phyloP scores from a whole-genome alignment of 192 early-diverging fungal species.

The Coemansia sp. region DNA sequence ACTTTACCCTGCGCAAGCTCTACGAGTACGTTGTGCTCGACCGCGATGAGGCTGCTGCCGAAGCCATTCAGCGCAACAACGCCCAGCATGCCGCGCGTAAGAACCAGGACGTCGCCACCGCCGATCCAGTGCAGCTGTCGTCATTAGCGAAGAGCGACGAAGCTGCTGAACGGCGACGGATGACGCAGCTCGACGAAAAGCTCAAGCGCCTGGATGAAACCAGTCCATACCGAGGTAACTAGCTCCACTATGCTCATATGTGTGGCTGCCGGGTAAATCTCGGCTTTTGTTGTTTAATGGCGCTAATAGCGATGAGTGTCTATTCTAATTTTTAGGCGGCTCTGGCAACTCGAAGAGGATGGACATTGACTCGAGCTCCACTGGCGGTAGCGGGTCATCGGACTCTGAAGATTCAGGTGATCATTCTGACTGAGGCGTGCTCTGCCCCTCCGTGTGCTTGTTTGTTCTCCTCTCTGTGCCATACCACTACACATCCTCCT shows the following conservation, averaged over 20 bases:
- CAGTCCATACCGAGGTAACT: constrained; percentile 37
- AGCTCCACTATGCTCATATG: background rate
- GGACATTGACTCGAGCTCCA: constrained; percentile 46
- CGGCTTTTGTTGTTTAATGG: background rate
- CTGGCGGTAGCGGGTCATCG: constrained; percentile 57
- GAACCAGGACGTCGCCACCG: constrained; percentile 38
- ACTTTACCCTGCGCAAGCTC: constrained; percentile 75
- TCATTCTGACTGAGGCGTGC: constrained; percentile 61
- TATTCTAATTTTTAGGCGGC: constrained; percentile 23
- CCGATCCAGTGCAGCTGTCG: constrained; percentile 52
- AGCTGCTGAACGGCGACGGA: constrained; percentile 30
- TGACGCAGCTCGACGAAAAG: constrained; percentile 52
- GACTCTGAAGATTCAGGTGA: constrained; percentile 86
- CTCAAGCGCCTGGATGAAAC: constrained; percentile 48
- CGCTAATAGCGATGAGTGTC: background rate
- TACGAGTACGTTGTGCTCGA: constrained; percentile 79
- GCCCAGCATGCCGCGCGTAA: constrained; percentile 52
- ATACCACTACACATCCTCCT: constrained; percentile 9
- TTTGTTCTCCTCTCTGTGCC: constrained; percentile 31
- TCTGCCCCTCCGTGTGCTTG: constrained; percentile 23
- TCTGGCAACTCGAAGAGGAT: constrained; percentile 20
- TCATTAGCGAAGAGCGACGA: constrained; percentile 24
- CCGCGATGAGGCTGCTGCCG: constrained; percentile 50
- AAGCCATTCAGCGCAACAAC: constrained; percentile 49
- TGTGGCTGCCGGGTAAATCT: background rate